A percentile compares a stretch with the other conserved stretches of the same genome.
Evolutionary conservation across 2,329 filamentous ascomycete species (phyloP).

Genomic region (Myriosclerotinia scirpicola): DNA sequence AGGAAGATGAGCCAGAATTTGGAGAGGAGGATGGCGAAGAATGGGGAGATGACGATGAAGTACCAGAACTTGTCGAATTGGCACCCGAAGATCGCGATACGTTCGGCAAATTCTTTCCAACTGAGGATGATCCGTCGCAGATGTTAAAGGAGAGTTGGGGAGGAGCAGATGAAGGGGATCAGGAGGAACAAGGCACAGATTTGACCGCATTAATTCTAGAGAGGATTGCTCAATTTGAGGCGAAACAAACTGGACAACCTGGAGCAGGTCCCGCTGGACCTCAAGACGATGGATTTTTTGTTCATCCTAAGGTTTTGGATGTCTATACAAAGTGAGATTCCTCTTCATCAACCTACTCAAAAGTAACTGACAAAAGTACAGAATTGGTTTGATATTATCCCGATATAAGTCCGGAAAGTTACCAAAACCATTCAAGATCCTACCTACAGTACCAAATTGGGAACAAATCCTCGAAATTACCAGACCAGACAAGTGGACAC

Average conservation of each 20-base stretch:
- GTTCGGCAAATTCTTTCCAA: conserved; percentile 86
- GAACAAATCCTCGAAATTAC: conserved; percentile 83
- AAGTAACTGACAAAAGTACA: conserved; percentile 41
- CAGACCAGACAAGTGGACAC: conserved; percentile 71
- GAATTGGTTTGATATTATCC: conserved; percentile 82
- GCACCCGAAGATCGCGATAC: conserved; percentile 86
- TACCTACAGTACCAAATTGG: conserved; percentile 91
- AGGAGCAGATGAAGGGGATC: conserved; percentile 43
- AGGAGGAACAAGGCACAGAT: conserved; percentile 64
- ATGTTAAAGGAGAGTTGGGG: conserved; percentile 38
- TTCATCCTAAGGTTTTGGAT: conserved; percentile 89
- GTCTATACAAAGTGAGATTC: conserved; percentile 77
- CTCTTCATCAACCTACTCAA: not conserved
- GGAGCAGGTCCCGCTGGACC: conserved; percentile 39
- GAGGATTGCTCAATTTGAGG: conserved; percentile 91
- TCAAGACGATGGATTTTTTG: conserved; percentile 76
- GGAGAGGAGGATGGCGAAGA: conserved; percentile 57
- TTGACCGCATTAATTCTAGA: conserved; percentile 89
- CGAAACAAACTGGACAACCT: conserved; percentile 51
- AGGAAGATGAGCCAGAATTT: conserved; percentile 50
- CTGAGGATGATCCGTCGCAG: conserved; percentile 52
- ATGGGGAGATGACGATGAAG: conserved; percentile 78
- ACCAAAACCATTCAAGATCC: conserved; percentile 95
- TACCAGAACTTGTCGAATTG: conserved; percentile 72
- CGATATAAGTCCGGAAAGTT: conserved; percentile 95